Conservation (phyloP, 78 protist genomes). For the Planoprotostelium fungivorum region DNA sequence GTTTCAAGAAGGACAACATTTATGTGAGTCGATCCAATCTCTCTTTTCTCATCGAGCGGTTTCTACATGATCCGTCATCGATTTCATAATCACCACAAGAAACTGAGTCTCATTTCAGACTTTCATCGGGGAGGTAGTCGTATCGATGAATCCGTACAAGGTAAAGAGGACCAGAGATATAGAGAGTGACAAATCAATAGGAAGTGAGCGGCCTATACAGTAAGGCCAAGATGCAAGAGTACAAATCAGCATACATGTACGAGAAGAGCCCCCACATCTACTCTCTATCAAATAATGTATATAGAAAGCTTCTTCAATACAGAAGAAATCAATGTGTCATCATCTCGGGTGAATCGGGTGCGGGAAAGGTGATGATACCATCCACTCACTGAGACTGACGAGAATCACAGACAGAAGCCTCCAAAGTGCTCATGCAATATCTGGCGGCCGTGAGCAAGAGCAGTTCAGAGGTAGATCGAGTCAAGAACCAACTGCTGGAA, state of each 20-base stretch:
- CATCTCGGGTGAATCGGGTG: constrained; percentile 80
- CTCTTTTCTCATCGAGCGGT: neutral
- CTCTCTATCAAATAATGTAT: constrained; percentile 81
- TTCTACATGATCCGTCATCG: neutral
- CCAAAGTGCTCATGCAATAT: constrained; percentile 85
- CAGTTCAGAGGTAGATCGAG: constrained; percentile 39
- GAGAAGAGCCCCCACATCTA: constrained; percentile 71
- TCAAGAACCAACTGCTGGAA: constrained; percentile 65
- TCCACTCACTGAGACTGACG: neutral
- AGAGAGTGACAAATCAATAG: constrained; percentile 16
- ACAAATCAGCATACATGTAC: constrained; percentile 37
- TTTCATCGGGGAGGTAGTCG: constrained; percentile 83
- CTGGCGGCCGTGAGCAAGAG: constrained; percentile 68
- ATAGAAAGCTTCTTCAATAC: constrained; percentile 40
- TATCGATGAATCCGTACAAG: constrained; percentile 86
- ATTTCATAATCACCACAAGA: constrained; percentile 1
- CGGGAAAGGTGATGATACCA: constrained; percentile 71
- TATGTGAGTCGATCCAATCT: constrained; percentile 6
- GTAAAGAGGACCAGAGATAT: constrained; percentile 29
- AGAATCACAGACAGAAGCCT: constrained; percentile 58
- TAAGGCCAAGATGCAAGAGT: neutral
- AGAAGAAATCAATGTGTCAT: constrained; percentile 79
- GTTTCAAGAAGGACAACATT: constrained; percentile 49
- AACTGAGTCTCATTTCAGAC: too few relatives aligned
- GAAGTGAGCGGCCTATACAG: neutral